Evolutionary conservation across 2,329 filamentous ascomycete species (phyloP).

Genomic region (Sarocladium oryzae): DNA sequence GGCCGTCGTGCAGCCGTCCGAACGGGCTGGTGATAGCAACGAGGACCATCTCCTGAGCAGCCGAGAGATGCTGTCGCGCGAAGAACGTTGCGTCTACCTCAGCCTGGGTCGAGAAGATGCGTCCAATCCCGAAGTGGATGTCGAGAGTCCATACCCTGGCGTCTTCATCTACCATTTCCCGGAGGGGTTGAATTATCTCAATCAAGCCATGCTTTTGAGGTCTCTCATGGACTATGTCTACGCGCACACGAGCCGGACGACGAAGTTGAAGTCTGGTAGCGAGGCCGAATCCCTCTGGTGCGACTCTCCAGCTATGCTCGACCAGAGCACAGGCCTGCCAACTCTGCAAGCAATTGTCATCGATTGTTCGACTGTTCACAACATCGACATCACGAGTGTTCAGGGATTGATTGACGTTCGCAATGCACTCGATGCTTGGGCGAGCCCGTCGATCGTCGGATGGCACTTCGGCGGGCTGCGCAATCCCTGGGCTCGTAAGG

Average conservation of each 20-base stretch:
- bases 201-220: constrained; percentile 42
- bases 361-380: constrained; percentile 51
- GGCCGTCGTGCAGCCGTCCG: too few relatives aligned
- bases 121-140: constrained; percentile 36
- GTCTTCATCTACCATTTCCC: constrained; percentile 46
- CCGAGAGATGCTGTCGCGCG: too few relatives aligned
- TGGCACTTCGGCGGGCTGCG: too few relatives aligned
- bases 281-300: constrained; percentile 48
- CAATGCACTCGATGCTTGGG: constrained; percentile 39
- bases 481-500: too few relatives aligned
- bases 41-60: too few relatives aligned
- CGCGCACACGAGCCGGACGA: constrained; percentile 32
- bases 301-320: constrained; percentile 33
- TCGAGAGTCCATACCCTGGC: constrained; percentile 39
- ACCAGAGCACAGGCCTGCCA: constrained; percentile 29
- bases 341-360: constrained; percentile 47
- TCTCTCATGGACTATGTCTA: constrained; percentile 32
- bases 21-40: constrained; percentile 13
- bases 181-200: constrained; percentile 47
- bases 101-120: constrained; percentile 34
- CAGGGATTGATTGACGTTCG: constrained; percentile 51
- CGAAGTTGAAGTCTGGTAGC: constrained; percentile 28
- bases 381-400: constrained; percentile 50
- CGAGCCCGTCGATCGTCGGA: too few relatives aligned
- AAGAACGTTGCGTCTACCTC: constrained; percentile 32